phyloP scores from a whole-genome alignment of 1,284 basidiomycete species.

The Dichomitus squalens region DNA sequence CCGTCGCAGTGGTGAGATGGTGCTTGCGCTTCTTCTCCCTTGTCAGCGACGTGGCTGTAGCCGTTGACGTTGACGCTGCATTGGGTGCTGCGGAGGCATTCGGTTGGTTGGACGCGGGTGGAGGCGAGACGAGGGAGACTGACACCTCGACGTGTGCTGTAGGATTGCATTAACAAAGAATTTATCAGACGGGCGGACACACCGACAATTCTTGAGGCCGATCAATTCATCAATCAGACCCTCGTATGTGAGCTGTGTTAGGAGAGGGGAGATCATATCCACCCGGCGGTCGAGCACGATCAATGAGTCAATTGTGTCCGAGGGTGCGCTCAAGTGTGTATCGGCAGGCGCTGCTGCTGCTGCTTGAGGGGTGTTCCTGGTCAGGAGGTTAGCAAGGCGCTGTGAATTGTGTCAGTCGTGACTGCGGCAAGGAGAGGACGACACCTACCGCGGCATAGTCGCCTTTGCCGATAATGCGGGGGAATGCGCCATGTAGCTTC shows the following conservation, averaged over 20 bases:
- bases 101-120: constrained; percentile 45
- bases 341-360: constrained; percentile 40
- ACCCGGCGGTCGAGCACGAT: constrained; percentile 89
- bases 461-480: constrained; percentile 93
- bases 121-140: constrained; percentile 68
- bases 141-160: constrained; percentile 92
- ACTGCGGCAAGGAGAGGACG: background rate
- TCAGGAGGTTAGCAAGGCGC: constrained; percentile 78
- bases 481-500: constrained; percentile 87
- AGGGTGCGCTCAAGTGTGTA: constrained; percentile 40
- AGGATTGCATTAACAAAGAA: constrained; percentile 1
- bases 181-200: background rate
- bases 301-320: constrained; percentile 80
- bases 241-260: constrained; percentile 97
- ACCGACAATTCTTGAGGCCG: constrained; percentile 86
- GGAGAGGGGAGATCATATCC: constrained; percentile 95
- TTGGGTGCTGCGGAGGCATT: constrained; percentile 47
- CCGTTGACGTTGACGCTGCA: constrained; percentile 42
- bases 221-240: constrained; percentile 96
- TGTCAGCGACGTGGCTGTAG: constrained; percentile 39
- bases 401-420: constrained; percentile 33
- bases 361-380: constrained; percentile 55
- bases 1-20: constrained; percentile 74
- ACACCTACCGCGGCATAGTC: constrained; percentile 81
- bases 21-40: constrained; percentile 89